These are phyloP conservation scores for Puccinia novopanici DNA, from an alignment of 1,284 basidiomycete genomes.

Conservation along the genomic window DNA sequence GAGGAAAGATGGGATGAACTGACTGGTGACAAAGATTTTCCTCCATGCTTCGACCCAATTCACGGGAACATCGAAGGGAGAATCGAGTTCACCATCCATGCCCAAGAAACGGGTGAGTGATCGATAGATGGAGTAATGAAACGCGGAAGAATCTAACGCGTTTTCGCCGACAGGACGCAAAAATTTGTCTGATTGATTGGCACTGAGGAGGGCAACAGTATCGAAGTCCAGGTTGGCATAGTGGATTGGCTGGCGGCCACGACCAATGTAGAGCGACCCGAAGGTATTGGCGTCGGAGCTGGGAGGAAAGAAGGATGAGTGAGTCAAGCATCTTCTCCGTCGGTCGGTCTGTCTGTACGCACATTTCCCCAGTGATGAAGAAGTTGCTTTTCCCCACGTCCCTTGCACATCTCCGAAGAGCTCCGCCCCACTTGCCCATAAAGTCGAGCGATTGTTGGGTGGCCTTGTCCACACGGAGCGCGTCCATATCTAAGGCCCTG, in stretches of 20 bases:
- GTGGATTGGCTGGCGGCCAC: constrained; percentile 76
- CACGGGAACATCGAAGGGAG: constrained; percentile 75
- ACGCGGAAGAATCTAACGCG: constrained; percentile 75
- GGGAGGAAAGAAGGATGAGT: not conserved
- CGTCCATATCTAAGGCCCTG: constrained; percentile 53
- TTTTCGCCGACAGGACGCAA: constrained; percentile 68
- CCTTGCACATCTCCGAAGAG: constrained; percentile 51
- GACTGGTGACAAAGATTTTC: constrained; percentile 75
- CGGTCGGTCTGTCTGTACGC: constrained; percentile 33
- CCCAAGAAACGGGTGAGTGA: constrained; percentile 77
- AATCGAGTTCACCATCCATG: constrained; percentile 86
- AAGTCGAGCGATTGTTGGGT: constrained; percentile 53
- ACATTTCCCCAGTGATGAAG: constrained; percentile 53
- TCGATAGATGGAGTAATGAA: constrained; percentile 90
- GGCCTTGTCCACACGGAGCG: constrained; percentile 53
- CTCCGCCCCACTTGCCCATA: constrained; percentile 52
- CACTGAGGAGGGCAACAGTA: constrained; percentile 66
- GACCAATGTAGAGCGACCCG: constrained; percentile 79
- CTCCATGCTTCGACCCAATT: constrained; percentile 87
- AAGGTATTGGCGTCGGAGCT: constrained; percentile 83
- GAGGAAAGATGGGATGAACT: not conserved
- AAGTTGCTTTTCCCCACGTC: constrained; percentile 52
- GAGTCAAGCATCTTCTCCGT: not conserved
- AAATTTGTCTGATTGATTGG: constrained; percentile 71
- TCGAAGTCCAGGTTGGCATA: constrained; percentile 66